Conservation (phyloP, 2,329 filamentous ascomycete species). For the Fusarium sp. region DNA sequence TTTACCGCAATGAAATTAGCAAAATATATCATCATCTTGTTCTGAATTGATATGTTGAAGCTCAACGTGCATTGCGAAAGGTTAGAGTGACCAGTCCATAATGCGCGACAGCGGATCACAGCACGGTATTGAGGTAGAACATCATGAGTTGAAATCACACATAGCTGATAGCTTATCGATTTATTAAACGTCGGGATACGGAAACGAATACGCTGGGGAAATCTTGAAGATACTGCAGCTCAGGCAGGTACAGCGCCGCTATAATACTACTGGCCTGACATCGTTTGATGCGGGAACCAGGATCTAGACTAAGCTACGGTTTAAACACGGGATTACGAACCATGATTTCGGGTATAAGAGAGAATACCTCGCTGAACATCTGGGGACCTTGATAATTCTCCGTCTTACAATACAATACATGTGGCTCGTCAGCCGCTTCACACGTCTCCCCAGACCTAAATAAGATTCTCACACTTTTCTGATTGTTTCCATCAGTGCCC, state of each 20-base stretch:
- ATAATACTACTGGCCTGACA: slow-evolving; percentile 6
- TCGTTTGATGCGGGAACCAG: not conserved
- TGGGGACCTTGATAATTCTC: not conserved
- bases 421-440: not conserved
- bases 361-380: not conserved
- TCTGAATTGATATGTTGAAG: not conserved
- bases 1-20: slow-evolving; percentile 7
- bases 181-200: slow-evolving; percentile 22
- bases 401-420: not conserved
- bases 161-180: not conserved
- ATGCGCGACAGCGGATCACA: not conserved
- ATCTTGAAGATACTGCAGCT: slow-evolving; percentile 6
- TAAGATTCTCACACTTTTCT: not conserved
- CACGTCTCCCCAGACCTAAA: not conserved
- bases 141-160: not conserved
- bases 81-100: not conserved
- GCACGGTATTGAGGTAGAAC: not conserved
- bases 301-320: slow-evolving; percentile 16
- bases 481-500: not conserved
- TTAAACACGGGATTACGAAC: not conserved
- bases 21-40: not conserved
- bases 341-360: slow-evolving; percentile 22
- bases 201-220: slow-evolving; percentile 41
- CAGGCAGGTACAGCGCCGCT: slow-evolving; percentile 22
- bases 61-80: not conserved